phyloP scores from a whole-genome alignment of 495 filamentous ascomycete species.

The Aspergillus wentii region DNA sequence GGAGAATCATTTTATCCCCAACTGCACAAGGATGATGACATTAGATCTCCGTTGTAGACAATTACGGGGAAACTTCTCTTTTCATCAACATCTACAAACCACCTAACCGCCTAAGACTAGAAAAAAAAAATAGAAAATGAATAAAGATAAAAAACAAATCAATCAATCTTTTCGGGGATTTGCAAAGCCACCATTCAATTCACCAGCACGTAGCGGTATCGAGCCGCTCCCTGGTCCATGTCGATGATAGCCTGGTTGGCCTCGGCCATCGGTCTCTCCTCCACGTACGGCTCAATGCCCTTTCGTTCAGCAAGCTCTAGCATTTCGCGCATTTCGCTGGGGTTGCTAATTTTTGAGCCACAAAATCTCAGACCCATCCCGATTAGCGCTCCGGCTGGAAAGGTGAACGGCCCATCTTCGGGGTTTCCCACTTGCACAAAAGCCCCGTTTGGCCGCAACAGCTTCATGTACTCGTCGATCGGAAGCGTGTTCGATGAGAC shows the following conservation, averaged over 20 bases:
- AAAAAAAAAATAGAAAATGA: no score
- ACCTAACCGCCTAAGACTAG: no score
- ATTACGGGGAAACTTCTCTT: no score
- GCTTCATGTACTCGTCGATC: constrained; percentile 52
- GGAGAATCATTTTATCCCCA: no score
- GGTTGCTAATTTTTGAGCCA: constrained; percentile 60
- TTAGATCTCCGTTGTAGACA: no score
- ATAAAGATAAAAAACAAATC: no score
- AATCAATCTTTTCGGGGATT: no score
- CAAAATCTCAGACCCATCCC: constrained; percentile 54
- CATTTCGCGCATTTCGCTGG: constrained; percentile 68
- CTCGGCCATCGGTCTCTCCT: constrained; percentile 58
- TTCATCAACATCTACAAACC: no score
- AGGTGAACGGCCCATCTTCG: constrained; percentile 55
- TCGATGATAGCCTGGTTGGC: constrained; percentile 60
- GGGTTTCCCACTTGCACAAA: constrained; percentile 70
- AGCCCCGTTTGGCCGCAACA: constrained; percentile 57
- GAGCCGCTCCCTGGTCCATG: constrained; percentile 54
- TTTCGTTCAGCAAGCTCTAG: constrained; percentile 63
- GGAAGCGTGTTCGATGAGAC: constrained; percentile 65
- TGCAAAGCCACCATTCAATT: no score
- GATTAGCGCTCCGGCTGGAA: constrained; percentile 36
- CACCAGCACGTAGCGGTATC: constrained; percentile 63
- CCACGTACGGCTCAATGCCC: constrained; percentile 59
- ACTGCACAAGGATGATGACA: no score